phyloP scores from a whole-genome alignment of 768 basidiomycete genomes.

The Pisolithus orientalis region DNA sequence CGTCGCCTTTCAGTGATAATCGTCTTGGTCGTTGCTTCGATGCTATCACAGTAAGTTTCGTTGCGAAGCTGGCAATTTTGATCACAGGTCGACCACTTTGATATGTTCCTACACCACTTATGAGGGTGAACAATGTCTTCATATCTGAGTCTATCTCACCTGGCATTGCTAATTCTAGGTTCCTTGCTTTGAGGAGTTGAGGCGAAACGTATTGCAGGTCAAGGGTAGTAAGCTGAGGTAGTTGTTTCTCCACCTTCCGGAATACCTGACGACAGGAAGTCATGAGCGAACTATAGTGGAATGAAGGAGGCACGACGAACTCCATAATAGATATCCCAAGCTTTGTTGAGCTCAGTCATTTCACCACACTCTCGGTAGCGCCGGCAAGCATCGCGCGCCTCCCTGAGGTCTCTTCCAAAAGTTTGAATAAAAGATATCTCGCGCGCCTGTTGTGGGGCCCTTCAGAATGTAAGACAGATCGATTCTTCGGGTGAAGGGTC shows the following conservation, averaged over 20 bases:
- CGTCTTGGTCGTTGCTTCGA: conserved; percentile 96
- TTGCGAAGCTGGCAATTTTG: conserved; percentile 76
- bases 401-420: conserved; percentile 86
- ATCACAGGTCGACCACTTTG: conserved; percentile 82
- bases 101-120: conserved; percentile 64
- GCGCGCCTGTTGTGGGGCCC: conserved; percentile 90
- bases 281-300: conserved; percentile 1
- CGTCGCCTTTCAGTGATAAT: conserved; percentile 79
- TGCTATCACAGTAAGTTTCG: conserved; percentile 88
- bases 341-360: conserved; percentile 85
- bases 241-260: conserved; percentile 91
- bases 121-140: neutral
- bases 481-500: neutral
- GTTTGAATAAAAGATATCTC: conserved; percentile 94
- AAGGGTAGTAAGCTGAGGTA: conserved; percentile 81
- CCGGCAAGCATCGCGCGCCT: conserved; percentile 87
- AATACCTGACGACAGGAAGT: conserved; percentile 57
- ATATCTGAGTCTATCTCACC: conserved; percentile 38
- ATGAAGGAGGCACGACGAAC: conserved; percentile 36
- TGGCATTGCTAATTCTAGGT: conserved; percentile 93
- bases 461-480: conserved; percentile 24
- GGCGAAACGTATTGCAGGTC: conserved; percentile 98
- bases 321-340: conserved; percentile 98
- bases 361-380: conserved; percentile 85
- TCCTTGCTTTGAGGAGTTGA: conserved; percentile 77